phyloP scores from a whole-genome alignment of 805 yeast species.

The Priceomyces haplophilus region DNA sequence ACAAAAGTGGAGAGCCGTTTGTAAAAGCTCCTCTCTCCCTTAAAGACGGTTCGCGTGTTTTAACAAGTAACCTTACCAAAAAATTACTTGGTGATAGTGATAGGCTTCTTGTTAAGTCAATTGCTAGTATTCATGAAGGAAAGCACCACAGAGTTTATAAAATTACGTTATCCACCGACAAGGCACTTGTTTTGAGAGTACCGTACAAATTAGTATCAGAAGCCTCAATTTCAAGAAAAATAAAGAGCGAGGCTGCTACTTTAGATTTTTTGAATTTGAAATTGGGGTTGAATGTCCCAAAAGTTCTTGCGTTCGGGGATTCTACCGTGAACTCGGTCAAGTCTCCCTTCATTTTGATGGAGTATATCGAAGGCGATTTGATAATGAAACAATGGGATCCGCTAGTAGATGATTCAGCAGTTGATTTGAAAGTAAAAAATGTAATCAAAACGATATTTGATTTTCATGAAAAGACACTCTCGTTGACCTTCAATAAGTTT shows the following conservation, averaged over 20 bases:
- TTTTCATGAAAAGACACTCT: constrained; percentile 53
- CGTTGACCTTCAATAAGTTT: constrained; percentile 60
- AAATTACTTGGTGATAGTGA: constrained; percentile 45
- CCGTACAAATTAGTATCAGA: constrained; percentile 80
- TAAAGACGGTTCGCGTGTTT: constrained; percentile 39
- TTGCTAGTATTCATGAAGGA: constrained; percentile 88
- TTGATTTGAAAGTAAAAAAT: constrained; percentile 48
- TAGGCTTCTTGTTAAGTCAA: constrained; percentile 55
- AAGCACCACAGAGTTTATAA: constrained; percentile 88
- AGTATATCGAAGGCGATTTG: constrained; percentile 71
- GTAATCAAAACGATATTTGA: constrained; percentile 76
- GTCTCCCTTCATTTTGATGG: constrained; percentile 78
- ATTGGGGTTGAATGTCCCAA: constrained; percentile 68
- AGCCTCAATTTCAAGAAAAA: constrained; percentile 58
- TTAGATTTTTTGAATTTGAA: constrained; percentile 73
- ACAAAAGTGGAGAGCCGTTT: constrained; percentile 18
- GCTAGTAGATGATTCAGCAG: constrained; percentile 52
- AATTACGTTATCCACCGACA: constrained; percentile 58
- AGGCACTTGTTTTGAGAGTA: constrained; percentile 69
- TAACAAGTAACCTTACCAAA: constrained; percentile 48
- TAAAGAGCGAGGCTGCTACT: constrained; percentile 91
- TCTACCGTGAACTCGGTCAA: constrained; percentile 59
- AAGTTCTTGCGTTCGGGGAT: constrained; percentile 64
- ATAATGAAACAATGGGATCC: constrained; percentile 94
- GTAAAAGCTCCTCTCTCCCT: constrained; percentile 37